Base-by-base conservation (phyloP, 1,284 basidiomycete genomes). In the Fomes fomentarius region DNA sequence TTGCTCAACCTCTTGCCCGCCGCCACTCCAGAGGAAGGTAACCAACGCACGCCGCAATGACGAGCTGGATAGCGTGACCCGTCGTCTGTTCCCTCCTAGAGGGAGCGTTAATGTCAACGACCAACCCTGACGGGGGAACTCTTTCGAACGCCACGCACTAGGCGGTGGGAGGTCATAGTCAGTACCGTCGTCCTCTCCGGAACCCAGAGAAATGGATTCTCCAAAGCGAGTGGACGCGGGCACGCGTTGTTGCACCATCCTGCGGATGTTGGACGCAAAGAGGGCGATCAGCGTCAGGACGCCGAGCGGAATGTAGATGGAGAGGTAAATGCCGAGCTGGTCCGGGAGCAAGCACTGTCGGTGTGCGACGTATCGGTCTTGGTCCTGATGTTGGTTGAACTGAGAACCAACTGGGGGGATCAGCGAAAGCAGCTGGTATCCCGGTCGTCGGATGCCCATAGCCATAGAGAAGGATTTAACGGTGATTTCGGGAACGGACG, bases 351-450 rank as follows among this genome's bases (percentile, higher is more conserved):
- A 62, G 66, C 85, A 88, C 8, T 77, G 74, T 26, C 67, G 63
- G 60, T 84, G 76, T n/a, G 76, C 76, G 50, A 71, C 28, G 28
- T 7, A 30, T 30, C 28, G 28, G 28, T 30, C 28, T 12, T 30
- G 7, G 28, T 30, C 28, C 28, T 30, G 28, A 30, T 30, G 28
- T 57, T 52, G 52, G 46, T 8, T n/a, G 9, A 52, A 43, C 38
- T 48, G 54, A 39, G 21, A 33, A 0, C 45, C 1, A 19, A 48
- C 34, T 2, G 74, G 73, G 8, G 75, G 69, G 14, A 75, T 68
- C 25, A 87, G 76, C 3, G 84, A 82, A 46, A 89, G 73, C n/a
- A 89, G 75, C 60, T 85, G 82, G 66, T 85, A 83, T 22, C 85
- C 86, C 0, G 86, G 84, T 24, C 71, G 69, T 7, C 72, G 70